Percentiles rank a stretch among this genome's conserved stretches.
Conservation (phyloP, 2,329 filamentous ascomycete genomes). For the Penicillium sp. region DNA sequence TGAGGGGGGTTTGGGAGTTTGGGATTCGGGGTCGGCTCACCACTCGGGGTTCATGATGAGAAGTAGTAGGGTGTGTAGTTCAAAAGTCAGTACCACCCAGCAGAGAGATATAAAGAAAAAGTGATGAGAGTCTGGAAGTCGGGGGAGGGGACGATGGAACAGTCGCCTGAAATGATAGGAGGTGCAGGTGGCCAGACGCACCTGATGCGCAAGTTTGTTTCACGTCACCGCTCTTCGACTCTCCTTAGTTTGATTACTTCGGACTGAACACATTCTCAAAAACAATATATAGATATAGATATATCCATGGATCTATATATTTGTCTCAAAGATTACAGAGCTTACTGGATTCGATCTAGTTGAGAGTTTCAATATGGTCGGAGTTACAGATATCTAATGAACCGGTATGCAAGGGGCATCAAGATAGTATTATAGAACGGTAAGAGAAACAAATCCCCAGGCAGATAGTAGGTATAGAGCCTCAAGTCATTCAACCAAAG, state of each 20-base stretch:
- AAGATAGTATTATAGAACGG: too few species aligned
- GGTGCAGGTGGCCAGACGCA: conserved; percentile 28
- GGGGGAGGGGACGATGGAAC: conserved; percentile 29
- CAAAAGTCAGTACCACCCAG: conserved; percentile 4
- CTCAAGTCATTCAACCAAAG: too few species aligned
- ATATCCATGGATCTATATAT: too few species aligned
- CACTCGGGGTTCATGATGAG: conserved; percentile 53
- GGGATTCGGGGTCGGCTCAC: conserved; percentile 35
- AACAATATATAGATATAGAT: too few species aligned
- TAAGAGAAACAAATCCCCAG: too few species aligned
- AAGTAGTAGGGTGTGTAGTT: conserved; percentile 8
- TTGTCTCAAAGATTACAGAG: too few species aligned
- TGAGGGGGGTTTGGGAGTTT: conserved; percentile 7
- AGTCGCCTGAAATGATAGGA: conserved; percentile 32
- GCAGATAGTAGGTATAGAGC: too few species aligned
- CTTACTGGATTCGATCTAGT: too few species aligned
- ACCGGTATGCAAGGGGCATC: too few species aligned
- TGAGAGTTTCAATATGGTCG: neutral
- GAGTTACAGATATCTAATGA: neutral
- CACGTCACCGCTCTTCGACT: conserved; percentile 9
- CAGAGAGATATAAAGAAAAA: conserved; percentile 18
- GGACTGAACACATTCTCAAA: neutral
- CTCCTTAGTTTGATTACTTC: neutral
- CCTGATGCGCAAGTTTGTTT: conserved; percentile 31
- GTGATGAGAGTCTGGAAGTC: conserved; percentile 17